Evolutionary conservation across 2,329 filamentous ascomycete genomes (phyloP), one percentile per base, ranked within the genome.

Genomic region (Massarina eburnea): DNA sequence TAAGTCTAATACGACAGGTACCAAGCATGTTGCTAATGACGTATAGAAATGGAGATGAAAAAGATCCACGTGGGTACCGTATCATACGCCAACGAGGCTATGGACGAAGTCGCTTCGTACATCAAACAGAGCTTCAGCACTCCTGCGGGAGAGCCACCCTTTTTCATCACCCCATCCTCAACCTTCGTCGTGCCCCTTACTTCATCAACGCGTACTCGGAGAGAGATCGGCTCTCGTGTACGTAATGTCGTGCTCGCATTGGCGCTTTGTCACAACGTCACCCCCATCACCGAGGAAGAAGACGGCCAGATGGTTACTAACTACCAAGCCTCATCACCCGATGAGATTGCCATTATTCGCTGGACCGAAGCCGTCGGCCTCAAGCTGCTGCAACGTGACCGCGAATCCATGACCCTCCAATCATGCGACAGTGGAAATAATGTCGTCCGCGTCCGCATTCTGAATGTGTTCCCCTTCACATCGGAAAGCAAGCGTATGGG

Each of bases 401-500:
- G 95, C 34, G 89, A 88, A 67, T 84, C 81, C 34, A 96, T 99
- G 77, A 78, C 84, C 3, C 79, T 99, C 2, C 86, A 91, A 62
- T 92, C 86, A 3, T 83, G 86, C 1, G 83, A 86, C 43, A 88
- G 83, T 3, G 85, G 86, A 17, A 81, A 85, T 40, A 75, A 82
- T 0, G 87, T 94, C 3, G 89, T 99, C 20, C 85, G 85, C 19
- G 92, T 95, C 20, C 84, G 86, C 44, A 95, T 99, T 39, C 78
- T 97, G 3, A 92, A 97, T 35, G 84, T 97, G 2, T 99, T 99
- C 60, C 95, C 95, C 0, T 99, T 99, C 67, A 99, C 94, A 0
- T 96, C 91, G 0, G 94, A 97, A 55, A 92, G 92, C 56, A 99
- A 99, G 73, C 84, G 94, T 41, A 99, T 99, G 94, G 94, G 95